phyloP scores from a whole-genome alignment of 2,329 filamentous ascomycete genomes.

The Gyromitra esculenta region DNA sequence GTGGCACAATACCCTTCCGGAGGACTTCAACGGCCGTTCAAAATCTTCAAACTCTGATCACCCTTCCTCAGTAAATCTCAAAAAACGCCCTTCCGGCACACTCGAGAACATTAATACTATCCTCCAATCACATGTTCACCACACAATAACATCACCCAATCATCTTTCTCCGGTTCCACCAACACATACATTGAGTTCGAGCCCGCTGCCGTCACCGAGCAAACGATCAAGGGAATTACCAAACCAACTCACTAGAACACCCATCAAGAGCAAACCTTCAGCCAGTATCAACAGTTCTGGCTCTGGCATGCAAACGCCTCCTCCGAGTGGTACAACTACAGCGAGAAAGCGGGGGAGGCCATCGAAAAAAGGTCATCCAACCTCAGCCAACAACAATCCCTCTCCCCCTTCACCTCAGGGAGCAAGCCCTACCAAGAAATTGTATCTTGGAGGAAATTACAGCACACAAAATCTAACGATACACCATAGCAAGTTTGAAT shows the following conservation, averaged over 20 bases:
- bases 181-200: conserved; percentile 45
- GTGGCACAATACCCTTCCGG: conserved; percentile 55
- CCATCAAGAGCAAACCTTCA: conserved; percentile 42
- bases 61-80: conserved; percentile 27
- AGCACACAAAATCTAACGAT: conserved; percentile 8
- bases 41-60: conserved; percentile 44
- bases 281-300: conserved; percentile 41
- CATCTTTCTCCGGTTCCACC: conserved; percentile 46
- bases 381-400: conserved; percentile 32
- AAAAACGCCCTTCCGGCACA: conserved; percentile 47
- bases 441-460: conserved; percentile 32
- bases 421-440: conserved; percentile 46
- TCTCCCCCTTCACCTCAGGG: conserved; percentile 32
- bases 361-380: conserved; percentile 45
- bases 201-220: conserved; percentile 51
- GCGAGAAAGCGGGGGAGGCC: conserved; percentile 52
- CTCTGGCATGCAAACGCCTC: conserved; percentile 55
- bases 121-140: conserved; percentile 48
- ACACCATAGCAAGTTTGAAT: conserved; percentile 39
- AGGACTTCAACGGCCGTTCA: conserved; percentile 52
- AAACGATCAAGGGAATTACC: conserved; percentile 49
- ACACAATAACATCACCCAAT: conserved; percentile 35
- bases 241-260: conserved; percentile 39
- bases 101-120: conserved; percentile 48
- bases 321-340: conserved; percentile 52